These are phyloP conservation scores for Podospora sp. DNA, from an alignment of 495 filamentous ascomycete species.

Conservation along the genomic window DNA sequence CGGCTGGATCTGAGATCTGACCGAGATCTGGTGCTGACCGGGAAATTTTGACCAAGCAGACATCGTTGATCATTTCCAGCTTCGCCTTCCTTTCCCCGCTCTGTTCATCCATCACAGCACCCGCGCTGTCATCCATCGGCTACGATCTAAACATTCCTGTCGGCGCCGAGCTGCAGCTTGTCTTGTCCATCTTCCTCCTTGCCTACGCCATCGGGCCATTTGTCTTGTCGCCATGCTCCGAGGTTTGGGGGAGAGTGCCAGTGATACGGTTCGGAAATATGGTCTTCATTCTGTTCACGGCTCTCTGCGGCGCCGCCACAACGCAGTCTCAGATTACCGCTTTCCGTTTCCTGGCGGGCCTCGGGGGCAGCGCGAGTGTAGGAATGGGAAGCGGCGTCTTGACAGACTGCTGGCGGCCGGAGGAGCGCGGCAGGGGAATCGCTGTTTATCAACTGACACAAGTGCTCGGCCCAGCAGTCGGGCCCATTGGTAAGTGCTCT, in stretches of 20 bases:
- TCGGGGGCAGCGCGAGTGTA: slow-evolving; percentile 34
- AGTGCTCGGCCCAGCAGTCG: slow-evolving; percentile 46
- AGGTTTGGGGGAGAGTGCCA: slow-evolving; percentile 36
- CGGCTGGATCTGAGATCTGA: neutral
- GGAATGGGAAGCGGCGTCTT: slow-evolving; percentile 23
- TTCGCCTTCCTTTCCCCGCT: slow-evolving; percentile 29
- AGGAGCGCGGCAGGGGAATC: slow-evolving; percentile 29
- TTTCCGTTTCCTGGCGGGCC: slow-evolving; percentile 37
- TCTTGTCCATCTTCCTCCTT: slow-evolving; percentile 54
- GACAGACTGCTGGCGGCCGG: slow-evolving; percentile 28
- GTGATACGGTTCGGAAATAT: slow-evolving; percentile 34
- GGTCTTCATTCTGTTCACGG: slow-evolving; percentile 40
- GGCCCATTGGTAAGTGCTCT: slow-evolving; percentile 38
- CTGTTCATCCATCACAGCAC: slow-evolving; percentile 37
- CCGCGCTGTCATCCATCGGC: slow-evolving; percentile 35
- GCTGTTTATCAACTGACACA: slow-evolving; percentile 28
- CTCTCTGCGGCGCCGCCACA: slow-evolving; percentile 36
- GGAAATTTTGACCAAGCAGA: neutral
- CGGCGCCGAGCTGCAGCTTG: slow-evolving; percentile 30
- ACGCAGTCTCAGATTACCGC: slow-evolving; percentile 32
- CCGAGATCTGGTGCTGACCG: neutral
- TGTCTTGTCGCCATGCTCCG: slow-evolving; percentile 38
- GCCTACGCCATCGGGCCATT: slow-evolving; percentile 48
- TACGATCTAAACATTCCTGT: slow-evolving; percentile 32
- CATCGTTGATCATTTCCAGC: slow-evolving; percentile 47